Conservation (phyloP, 2,329 filamentous ascomycete genomes). For the Corniculantispora saksenae region DNA sequence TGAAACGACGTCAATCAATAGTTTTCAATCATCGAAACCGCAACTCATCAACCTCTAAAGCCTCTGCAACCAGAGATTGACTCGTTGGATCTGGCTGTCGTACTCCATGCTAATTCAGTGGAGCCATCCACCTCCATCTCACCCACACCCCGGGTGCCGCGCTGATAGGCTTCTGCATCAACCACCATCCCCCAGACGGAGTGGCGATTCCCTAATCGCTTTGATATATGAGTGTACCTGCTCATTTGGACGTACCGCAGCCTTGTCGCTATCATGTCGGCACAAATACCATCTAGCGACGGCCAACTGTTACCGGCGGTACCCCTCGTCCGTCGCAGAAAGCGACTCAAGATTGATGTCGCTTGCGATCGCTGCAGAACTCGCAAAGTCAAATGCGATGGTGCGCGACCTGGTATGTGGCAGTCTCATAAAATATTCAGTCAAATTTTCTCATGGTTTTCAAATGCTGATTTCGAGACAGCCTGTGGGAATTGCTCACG, state of each 20-base stretch:
- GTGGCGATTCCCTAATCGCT: neutral
- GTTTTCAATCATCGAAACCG: neutral
- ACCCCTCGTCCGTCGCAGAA: constrained; percentile 25
- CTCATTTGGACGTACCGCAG: neutral
- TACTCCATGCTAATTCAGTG: neutral
- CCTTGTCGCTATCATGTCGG: neutral
- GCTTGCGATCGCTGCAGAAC: constrained; percentile 45
- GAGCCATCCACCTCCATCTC: neutral
- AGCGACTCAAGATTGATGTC: constrained; percentile 45
- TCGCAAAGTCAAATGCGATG: constrained; percentile 46
- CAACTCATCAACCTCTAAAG: too few species aligned
- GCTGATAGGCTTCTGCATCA: constrained; percentile 11
- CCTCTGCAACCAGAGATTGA: neutral
- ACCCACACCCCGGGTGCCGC: neutral
- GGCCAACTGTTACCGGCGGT: neutral
- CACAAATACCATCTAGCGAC: neutral
- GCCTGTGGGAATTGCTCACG: constrained; percentile 35
- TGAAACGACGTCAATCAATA: neutral
- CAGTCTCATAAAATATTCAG: neutral
- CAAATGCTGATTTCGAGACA: constrained; percentile 15
- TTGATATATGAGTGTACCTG: neutral
- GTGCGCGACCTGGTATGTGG: constrained; percentile 39
- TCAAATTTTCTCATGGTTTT: too few species aligned
- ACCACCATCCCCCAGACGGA: neutral
- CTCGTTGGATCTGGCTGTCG: neutral